phyloP scores from a whole-genome alignment of 2,329 filamentous ascomycete genomes.

The Fusarium kyushuense region DNA sequence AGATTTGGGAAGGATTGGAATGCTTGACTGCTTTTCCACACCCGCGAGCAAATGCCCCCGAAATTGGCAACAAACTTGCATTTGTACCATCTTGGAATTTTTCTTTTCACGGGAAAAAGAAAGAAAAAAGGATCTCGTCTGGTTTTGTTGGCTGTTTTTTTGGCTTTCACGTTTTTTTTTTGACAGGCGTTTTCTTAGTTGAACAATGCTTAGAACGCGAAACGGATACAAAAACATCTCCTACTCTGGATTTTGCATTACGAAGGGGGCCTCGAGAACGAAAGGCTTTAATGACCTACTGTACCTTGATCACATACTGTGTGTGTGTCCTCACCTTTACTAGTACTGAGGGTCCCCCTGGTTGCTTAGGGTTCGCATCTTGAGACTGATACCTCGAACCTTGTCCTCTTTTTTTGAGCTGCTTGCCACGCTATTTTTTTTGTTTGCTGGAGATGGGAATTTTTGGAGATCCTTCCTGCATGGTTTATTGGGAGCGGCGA shows the following conservation, averaged over 20 bases:
- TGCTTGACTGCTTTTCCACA: constrained; percentile 40
- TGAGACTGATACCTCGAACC: constrained; percentile 43
- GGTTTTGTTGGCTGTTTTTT: constrained; percentile 34
- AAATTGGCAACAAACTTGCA: constrained; percentile 38
- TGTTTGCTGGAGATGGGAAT: constrained; percentile 40
- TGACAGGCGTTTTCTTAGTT: constrained; percentile 40
- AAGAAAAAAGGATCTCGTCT: constrained; percentile 39
- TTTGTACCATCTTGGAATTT: constrained; percentile 39
- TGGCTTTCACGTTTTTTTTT: constrained; percentile 34
- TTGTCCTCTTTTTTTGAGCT: constrained; percentile 26
- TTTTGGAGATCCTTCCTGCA: constrained; percentile 42
- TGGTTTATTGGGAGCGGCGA: constrained; percentile 41
- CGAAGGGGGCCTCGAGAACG: constrained; percentile 4
- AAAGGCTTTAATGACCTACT: constrained; percentile 15
- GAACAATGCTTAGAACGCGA: constrained; percentile 44
- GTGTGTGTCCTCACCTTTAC: constrained; percentile 30
- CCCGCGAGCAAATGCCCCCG: constrained; percentile 40
- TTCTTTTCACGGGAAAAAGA: constrained; percentile 30
- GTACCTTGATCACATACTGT: constrained; percentile 29
- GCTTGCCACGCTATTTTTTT: constrained; percentile 36
- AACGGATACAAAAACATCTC: constrained; percentile 41
- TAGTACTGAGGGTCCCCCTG: constrained; percentile 15
- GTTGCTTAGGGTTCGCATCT: constrained; percentile 38
- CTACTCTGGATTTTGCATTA: constrained; percentile 33
- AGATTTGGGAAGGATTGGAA: constrained; percentile 37